phyloP scores from a whole-genome alignment of 1,139 yeast species.

The Lodderomyces pseudojiufengensis region DNA sequence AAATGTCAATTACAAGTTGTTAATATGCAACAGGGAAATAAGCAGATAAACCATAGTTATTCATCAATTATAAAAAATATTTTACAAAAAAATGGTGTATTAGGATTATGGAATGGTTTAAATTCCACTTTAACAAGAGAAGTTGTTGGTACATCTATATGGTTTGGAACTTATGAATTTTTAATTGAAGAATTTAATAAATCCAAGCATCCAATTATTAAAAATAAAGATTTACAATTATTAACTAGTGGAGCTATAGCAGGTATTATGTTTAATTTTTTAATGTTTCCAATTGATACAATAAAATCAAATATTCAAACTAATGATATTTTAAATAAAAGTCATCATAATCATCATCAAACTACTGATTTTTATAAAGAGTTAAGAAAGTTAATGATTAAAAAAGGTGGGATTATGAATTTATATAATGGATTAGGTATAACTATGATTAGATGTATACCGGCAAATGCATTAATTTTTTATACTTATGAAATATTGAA shows the following conservation, averaged over 20 bases:
- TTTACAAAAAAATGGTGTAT: constrained; percentile 49
- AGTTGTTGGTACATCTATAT: constrained; percentile 84
- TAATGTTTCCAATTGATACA: constrained; percentile 88
- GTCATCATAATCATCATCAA: constrained; percentile 8
- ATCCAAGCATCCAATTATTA: constrained; percentile 16
- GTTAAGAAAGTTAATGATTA: constrained; percentile 28
- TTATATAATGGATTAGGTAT: constrained; percentile 85
- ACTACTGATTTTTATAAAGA: constrained; percentile 27
- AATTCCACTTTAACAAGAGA: constrained; percentile 81
- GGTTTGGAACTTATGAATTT: constrained; percentile 88
- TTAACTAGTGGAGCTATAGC: constrained; percentile 82
- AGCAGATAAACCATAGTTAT: constrained; percentile 13
- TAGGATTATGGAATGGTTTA: constrained; percentile 76
- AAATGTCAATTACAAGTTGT: constrained; percentile 89
- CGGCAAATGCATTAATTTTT: constrained; percentile 87
- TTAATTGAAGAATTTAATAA: constrained; percentile 38
- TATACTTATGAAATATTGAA: constrained; percentile 71
- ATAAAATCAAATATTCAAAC: constrained; percentile 88
- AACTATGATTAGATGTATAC: constrained; percentile 76
- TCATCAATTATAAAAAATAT: constrained; percentile 41
- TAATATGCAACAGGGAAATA: constrained; percentile 22
- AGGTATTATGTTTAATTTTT: constrained; percentile 75
- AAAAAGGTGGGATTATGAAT: constrained; percentile 57
- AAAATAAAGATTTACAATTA: constrained; percentile 48
- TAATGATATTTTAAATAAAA: constrained; percentile 24